Evolutionary conservation across 257 asterid species (phyloP).

Genomic region (Primulina tabacum): DNA sequence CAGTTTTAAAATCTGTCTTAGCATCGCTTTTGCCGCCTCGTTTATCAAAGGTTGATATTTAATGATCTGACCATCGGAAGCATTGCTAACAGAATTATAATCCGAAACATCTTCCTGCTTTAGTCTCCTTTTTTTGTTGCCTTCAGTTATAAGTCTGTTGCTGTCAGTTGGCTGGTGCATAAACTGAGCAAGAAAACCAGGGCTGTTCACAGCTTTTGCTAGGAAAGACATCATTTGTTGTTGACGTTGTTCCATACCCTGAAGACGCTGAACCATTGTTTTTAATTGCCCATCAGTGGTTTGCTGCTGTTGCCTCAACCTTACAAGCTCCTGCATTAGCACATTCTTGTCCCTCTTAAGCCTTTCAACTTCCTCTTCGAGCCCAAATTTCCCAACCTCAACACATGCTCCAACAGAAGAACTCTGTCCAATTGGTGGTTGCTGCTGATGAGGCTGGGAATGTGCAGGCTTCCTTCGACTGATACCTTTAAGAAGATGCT

Average conservation of each 20-base stretch:
- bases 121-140: slow-evolving; percentile 70
- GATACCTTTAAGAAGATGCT: slow-evolving; percentile 57
- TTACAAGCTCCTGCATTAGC: slow-evolving; percentile 82
- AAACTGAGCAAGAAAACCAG: slow-evolving; percentile 69
- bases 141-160: slow-evolving; percentile 51
- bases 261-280: slow-evolving; percentile 73
- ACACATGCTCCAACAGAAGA: slow-evolving; percentile 52
- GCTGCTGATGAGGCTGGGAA: slow-evolving; percentile 35
- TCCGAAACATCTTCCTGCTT: slow-evolving; percentile 47
- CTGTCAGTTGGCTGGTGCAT: slow-evolving; percentile 58
- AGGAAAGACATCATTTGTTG: slow-evolving; percentile 87
- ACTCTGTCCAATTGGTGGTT: slow-evolving; percentile 27
- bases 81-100: slow-evolving; percentile 34
- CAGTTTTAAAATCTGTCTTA: slow-evolving; percentile 66
- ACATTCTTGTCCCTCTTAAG: slow-evolving; percentile 71
- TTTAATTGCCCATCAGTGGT: slow-evolving; percentile 61
- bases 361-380: slow-evolving; percentile 70
- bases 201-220: slow-evolving; percentile 82
- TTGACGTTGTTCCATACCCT: slow-evolving; percentile 71
- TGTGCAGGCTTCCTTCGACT: slow-evolving; percentile 60
- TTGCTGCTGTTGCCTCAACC: slow-evolving; percentile 79
- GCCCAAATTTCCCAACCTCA: slow-evolving; percentile 63
- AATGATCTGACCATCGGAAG: slow-evolving; percentile 73
- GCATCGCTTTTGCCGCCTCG: slow-evolving; percentile 81
- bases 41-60: slow-evolving; percentile 78